Percentiles rank a stretch among this genome's conserved stretches.
These are phyloP conservation scores for Pestalotiopsis fici DNA, from an alignment of 2,329 filamentous ascomycete species.

Conservation along the genomic window DNA sequence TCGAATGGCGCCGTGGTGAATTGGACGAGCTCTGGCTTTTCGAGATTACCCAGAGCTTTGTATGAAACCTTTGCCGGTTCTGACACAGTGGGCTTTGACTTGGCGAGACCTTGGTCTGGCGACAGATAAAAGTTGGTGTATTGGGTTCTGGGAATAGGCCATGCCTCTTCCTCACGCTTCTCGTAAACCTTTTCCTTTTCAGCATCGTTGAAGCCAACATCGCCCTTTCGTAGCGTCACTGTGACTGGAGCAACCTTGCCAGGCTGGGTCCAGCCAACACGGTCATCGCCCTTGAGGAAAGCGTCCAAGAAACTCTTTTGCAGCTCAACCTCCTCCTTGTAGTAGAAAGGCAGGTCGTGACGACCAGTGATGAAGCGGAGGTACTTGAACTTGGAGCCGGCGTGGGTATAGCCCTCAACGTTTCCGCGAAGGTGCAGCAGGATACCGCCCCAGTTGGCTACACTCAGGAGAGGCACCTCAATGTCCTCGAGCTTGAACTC, in stretches of 20 bases:
- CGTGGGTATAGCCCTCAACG: conserved; percentile 63
- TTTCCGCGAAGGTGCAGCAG: conserved; percentile 70
- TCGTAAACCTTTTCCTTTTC: conserved; percentile 57
- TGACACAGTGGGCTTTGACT: conserved; percentile 25
- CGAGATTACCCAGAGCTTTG: conserved; percentile 57
- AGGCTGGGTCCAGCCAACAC: conserved; percentile 57
- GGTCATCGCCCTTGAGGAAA: conserved; percentile 69
- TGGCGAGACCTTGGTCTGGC: conserved; percentile 41
- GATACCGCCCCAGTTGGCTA: conserved; percentile 74
- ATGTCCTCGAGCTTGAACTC: conserved; percentile 68
- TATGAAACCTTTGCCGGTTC: conserved; percentile 51
- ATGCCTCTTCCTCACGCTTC: conserved; percentile 59
- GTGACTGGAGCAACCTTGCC: conserved; percentile 63
- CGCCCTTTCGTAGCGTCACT: conserved; percentile 63
- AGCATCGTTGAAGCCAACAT: conserved; percentile 68
- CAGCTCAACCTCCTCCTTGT: conserved; percentile 66
- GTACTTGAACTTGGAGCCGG: conserved; percentile 68
- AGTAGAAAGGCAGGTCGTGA: conserved; percentile 74
- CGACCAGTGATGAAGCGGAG: conserved; percentile 69
- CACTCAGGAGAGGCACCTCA: conserved; percentile 65
- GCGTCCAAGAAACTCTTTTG: conserved; percentile 70
- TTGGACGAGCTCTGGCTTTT: conserved; percentile 53
- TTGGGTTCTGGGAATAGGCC: conserved; percentile 67
- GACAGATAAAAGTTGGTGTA: conserved; percentile 65
- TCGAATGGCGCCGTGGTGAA: conserved; percentile 61